Percentiles rank a stretch among this genome's conserved stretches.
Evolutionary conservation across 495 filamentous ascomycete genomes (phyloP).

Genomic region (Talaromyces trachyspermus): DNA sequence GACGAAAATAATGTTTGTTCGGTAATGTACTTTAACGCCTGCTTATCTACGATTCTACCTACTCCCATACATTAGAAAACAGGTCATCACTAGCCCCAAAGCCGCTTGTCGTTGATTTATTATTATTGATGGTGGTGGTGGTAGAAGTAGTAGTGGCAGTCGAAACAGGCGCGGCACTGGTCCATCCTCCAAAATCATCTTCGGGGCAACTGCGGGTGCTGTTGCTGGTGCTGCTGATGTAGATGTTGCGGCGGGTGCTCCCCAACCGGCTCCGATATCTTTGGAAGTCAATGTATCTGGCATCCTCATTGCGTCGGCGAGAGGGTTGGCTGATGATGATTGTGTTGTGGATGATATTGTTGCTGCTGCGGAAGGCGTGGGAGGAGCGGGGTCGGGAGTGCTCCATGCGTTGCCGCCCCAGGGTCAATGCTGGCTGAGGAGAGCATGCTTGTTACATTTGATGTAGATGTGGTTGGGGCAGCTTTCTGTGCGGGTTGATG

Average conservation of each 20-base stretch:
- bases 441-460: conserved; percentile 23
- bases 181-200: conserved; percentile 94
- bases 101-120: conserved; percentile 46
- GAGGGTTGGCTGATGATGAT: conserved; percentile 13
- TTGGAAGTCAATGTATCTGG: conserved; percentile 39
- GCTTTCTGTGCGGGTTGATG: conserved; percentile 39
- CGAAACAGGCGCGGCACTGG: conserved; percentile 54
- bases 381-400: conserved; percentile 36
- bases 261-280: conserved; percentile 52
- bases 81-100: conserved; percentile 72
- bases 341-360: conserved; percentile 12
- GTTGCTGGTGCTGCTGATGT: conserved; percentile 27
- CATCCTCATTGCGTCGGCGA: conserved; percentile 39
- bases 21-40: too few relatives aligned
- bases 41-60: conserved; percentile 13
- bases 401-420: conserved; percentile 47
- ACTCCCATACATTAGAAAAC: conserved; percentile 93
- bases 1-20: too few relatives aligned
- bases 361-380: conserved; percentile 5
- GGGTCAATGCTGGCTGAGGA: conserved; percentile 35
- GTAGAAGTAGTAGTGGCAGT: conserved; percentile 47
- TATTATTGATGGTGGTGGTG: conserved; percentile 26
- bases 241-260: conserved; percentile 21
- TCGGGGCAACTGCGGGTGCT: conserved; percentile 65
- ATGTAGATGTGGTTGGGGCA: conserved; percentile 27